These are phyloP conservation scores for Dipteronia dyeriana DNA, from an alignment of 345 rosid species.

Conservation along the genomic window DNA sequence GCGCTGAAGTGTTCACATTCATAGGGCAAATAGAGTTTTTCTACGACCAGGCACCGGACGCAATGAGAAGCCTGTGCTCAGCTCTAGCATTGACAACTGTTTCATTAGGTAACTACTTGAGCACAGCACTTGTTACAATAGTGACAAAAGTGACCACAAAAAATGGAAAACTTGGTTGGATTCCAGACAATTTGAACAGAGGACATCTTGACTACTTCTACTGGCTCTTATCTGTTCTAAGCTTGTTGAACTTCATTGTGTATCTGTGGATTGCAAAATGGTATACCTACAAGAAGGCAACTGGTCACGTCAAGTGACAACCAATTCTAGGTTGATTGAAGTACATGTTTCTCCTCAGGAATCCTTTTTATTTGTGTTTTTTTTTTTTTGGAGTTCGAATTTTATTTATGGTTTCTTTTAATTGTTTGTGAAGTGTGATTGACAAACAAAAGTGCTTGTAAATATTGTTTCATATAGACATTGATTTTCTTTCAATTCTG, in stretches of 20 bases:
- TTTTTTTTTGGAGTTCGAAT: not conserved
- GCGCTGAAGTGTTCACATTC: constrained; percentile 87
- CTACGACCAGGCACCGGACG: constrained; percentile 96
- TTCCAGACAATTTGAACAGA: constrained; percentile 71
- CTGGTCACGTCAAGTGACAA: constrained; percentile 31
- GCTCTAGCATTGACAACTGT: constrained; percentile 79
- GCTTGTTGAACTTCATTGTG: constrained; percentile 66
- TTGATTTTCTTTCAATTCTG: not conserved
- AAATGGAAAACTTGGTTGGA: constrained; percentile 78
- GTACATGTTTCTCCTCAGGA: constrained; percentile 18
- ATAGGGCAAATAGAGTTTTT: constrained; percentile 88
- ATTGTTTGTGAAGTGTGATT: not conserved
- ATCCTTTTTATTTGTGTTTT: not conserved
- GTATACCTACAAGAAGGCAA: constrained; percentile 77
- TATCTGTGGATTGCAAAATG: constrained; percentile 72
- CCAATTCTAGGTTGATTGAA: constrained; percentile 6
- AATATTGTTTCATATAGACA: not conserved
- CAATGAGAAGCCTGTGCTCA: constrained; percentile 87
- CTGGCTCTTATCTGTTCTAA: constrained; percentile 74
- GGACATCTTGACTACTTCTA: constrained; percentile 92
- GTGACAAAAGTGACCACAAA: constrained; percentile 57
- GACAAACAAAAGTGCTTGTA: not conserved
- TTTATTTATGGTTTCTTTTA: not conserved
- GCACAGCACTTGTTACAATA: constrained; percentile 67
- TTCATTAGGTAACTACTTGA: constrained; percentile 77